phyloP scores from a whole-genome alignment of 257 asterid species.

The Solanum megistacrolobum region DNA sequence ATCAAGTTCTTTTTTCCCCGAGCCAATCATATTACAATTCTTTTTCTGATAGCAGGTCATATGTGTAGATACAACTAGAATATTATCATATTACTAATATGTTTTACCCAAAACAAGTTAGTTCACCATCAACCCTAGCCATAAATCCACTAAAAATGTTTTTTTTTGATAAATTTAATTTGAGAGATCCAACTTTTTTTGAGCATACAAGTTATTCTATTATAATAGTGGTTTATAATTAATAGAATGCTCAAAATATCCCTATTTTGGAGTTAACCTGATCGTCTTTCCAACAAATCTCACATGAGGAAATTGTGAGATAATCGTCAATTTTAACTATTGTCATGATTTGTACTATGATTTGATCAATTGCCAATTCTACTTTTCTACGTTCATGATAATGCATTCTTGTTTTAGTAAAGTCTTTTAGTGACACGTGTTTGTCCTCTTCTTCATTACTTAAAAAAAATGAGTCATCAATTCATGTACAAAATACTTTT shows the following conservation, averaged over 20 bases:
- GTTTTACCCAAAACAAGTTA: neutral
- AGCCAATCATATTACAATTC: neutral
- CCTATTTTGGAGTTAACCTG: neutral
- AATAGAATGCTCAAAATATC: neutral
- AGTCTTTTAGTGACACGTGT: neutral
- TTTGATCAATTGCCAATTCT: neutral
- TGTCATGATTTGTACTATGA: neutral
- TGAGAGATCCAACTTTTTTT: neutral
- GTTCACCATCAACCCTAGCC: neutral
- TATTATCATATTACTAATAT: neutral
- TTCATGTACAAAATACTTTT: neutral
- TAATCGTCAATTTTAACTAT: rapidly evolving
- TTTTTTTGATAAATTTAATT: neutral
- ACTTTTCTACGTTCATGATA: neutral
- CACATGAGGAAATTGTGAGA: neutral
- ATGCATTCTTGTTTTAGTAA: neutral
- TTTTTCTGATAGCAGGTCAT: neutral
- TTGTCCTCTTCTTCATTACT: neutral
- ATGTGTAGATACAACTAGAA: neutral
- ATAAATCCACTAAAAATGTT: neutral
- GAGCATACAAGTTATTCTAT: neutral
- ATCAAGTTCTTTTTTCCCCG: neutral
- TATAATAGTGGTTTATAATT: neutral
- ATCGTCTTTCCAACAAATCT: neutral
- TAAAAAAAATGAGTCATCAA: neutral